Conservation (phyloP, 176 grass and related monocot genomes). For the Tillandsia fasciculata region DNA sequence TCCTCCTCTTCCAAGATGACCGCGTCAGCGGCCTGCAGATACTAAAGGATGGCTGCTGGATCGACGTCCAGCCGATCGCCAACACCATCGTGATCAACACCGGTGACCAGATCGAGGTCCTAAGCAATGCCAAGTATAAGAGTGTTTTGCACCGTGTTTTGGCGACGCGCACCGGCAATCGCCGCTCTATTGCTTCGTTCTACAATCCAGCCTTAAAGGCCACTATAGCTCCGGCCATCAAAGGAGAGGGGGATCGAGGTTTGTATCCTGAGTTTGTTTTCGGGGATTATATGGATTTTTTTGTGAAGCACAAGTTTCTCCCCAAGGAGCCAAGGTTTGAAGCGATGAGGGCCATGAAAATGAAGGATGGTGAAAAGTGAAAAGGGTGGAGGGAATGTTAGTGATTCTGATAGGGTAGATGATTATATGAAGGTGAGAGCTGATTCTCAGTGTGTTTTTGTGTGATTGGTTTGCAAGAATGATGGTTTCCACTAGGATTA, state of each 20-base stretch:
- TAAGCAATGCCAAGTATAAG: slow-evolving; percentile 76
- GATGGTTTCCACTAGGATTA: too few species aligned
- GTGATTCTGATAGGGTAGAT: too few species aligned
- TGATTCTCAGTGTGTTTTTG: too few species aligned
- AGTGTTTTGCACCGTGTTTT: slow-evolving; percentile 88
- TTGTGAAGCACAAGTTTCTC: slow-evolving; percentile 60
- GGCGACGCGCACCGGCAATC: slow-evolving; percentile 46
- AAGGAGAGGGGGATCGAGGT: not conserved
- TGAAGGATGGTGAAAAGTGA: not conserved
- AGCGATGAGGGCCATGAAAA: slow-evolving; percentile 12
- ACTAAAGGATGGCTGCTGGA: slow-evolving; percentile 57
- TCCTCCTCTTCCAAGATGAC: slow-evolving; percentile 89
- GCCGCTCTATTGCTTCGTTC: slow-evolving; percentile 77
- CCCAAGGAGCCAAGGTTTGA: slow-evolving; percentile 55
- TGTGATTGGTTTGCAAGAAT: too few species aligned
- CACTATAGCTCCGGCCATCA: slow-evolving; percentile 32
- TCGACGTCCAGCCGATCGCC: slow-evolving; percentile 63
- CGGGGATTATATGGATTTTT: slow-evolving; percentile 87
- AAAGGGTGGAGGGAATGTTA: too few species aligned
- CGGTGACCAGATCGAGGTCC: slow-evolving; percentile 90
- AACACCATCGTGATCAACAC: slow-evolving; percentile 95
- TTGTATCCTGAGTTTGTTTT: slow-evolving; percentile 58
- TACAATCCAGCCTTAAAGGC: slow-evolving; percentile 64
- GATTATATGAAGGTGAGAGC: too few species aligned
- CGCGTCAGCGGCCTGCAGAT: slow-evolving; percentile 57